Evolutionary conservation across 768 basidiomycete species (phyloP).

Genomic region (Phlegmacium glaucopus): DNA sequence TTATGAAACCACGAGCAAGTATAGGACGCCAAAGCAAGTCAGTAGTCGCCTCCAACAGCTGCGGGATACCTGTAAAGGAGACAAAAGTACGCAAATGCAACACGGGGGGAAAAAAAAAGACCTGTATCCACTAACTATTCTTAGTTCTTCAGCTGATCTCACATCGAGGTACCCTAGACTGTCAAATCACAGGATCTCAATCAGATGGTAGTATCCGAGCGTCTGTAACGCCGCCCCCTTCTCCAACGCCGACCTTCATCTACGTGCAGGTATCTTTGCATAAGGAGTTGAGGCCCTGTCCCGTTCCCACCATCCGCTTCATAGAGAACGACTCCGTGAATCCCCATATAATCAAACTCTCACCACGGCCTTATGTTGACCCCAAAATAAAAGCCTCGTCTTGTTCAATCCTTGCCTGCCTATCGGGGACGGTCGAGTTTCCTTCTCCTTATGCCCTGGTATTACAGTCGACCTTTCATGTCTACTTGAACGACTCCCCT

Average conservation of each 20-base stretch:
- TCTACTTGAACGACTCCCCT: conserved; percentile 36
- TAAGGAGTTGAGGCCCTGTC: conserved; percentile 13
- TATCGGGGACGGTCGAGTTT: conserved; percentile 37
- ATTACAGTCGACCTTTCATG: conserved; percentile 41
- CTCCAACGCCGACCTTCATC: conserved; percentile 9
- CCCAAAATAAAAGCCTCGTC: conserved; percentile 1
- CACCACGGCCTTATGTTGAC: conserved; percentile 10
- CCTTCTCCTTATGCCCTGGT: conserved; percentile 42
- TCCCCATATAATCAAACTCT: conserved; percentile 17
- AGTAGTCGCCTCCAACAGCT: conserved; percentile 78
- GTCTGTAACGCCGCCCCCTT: conserved; percentile 16
- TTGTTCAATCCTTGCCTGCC: conserved; percentile 9
- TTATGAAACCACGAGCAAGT: conserved; percentile 57
- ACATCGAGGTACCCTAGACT: conserved; percentile 13
- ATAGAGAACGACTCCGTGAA: conserved; percentile 12
- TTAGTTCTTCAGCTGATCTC: conserved; percentile 30
- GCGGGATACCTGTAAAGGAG: conserved; percentile 61
- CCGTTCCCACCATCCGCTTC: conserved; percentile 18
- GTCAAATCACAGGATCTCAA: conserved; percentile 10
- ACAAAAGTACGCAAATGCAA: conserved; percentile 23
- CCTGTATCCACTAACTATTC: neutral
- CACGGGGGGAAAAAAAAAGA: neutral
- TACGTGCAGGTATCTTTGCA: conserved; percentile 22
- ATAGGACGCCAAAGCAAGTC: conserved; percentile 72
- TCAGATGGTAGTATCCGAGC: conserved; percentile 15